Conservation (phyloP, 805 yeast genomes). For the Kluyveromyces siamensis region DNA sequence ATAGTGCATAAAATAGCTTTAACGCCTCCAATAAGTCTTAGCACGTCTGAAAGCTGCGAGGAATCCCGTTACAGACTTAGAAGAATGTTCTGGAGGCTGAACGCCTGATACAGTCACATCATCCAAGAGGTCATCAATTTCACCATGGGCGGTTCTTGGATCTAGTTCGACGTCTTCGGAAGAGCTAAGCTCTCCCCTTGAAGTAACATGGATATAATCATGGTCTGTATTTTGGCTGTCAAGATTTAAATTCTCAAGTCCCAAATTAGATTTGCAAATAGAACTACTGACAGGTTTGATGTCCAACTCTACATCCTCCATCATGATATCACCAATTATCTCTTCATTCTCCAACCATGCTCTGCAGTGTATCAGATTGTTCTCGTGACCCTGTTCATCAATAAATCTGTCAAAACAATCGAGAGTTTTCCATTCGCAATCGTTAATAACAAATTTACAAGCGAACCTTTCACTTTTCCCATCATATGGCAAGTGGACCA, state of each 20-base stretch:
- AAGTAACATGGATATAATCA: slow-evolving; percentile 23
- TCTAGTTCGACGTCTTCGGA: slow-evolving; percentile 18
- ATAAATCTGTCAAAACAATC: slow-evolving; percentile 16
- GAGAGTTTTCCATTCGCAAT: slow-evolving; percentile 19
- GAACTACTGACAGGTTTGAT: background rate
- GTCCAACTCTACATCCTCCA: slow-evolving; percentile 3
- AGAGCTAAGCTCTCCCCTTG: slow-evolving; percentile 23
- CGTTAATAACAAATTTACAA: slow-evolving; percentile 15
- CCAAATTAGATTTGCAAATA: background rate
- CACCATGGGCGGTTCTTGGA: slow-evolving; percentile 1
- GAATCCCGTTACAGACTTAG: background rate
- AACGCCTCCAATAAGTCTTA: slow-evolving; percentile 1
- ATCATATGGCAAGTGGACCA: slow-evolving; percentile 11
- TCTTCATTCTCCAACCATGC: slow-evolving; percentile 2
- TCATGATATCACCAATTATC: slow-evolving; percentile 1
- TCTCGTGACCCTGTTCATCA: slow-evolving; percentile 17
- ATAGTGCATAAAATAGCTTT: background rate
- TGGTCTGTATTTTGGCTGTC: slow-evolving; percentile 1
- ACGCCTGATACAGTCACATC: background rate
- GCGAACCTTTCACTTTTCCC: slow-evolving; percentile 2
- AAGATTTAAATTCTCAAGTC: background rate
- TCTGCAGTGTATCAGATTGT: slow-evolving; percentile 5
- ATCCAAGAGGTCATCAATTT: slow-evolving; percentile 1
- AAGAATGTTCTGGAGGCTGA: background rate
- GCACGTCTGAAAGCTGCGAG: slow-evolving; percentile 1